Evolutionary conservation across 345 rosid genomes (phyloP), one percentile per base, ranked within the genome.

Genomic region (Euphorbia tirucalli): DNA sequence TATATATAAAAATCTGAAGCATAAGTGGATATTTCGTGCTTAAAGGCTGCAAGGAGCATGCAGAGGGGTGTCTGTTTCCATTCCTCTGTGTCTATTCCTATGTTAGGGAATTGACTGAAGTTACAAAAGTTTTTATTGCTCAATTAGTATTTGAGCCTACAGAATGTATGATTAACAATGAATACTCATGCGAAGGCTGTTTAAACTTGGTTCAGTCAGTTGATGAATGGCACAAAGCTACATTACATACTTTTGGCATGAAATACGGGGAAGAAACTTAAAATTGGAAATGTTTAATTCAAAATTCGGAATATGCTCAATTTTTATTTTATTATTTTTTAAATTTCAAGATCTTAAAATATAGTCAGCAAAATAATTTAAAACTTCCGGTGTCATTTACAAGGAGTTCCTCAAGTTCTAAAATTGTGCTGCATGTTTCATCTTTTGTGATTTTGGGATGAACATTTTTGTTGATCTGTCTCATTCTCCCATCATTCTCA

Each of bases 401-500:
- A 32, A 14, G 16, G 25, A n/a, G 28, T 18, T 50, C 18, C 24
- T 63, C 30, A 27, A 27, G 41, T 46, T 30, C 55, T 30, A 5
- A 43, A 44, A n/a, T 13, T 22, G 39, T 35, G 39, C 18, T 11
- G 37, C 28, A 13, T 9, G 15, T 1, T 24, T 41, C 27, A n/a
- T 8, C 30, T 31, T 63, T 64, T 4, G 61, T 31, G 3, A 44
- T 66, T 28, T 57, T n/a, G 22, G 8, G 11, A 52, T 39, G 11
- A 58, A 16, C 0, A 35, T 25, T 24, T 50, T 52, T 9, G 37
- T 64, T 22, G 74, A 59, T 70, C 54, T 58, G 3, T 21, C 46
- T 32, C 70, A 22, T 39, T 24, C 28, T 46, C 18, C 43, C 66
- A 71, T 63, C 54, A 21, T 50, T 71, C 35, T 80, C 87, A n/a